Conservation (phyloP, 768 basidiomycete species). For the Suillus clintonianus region DNA sequence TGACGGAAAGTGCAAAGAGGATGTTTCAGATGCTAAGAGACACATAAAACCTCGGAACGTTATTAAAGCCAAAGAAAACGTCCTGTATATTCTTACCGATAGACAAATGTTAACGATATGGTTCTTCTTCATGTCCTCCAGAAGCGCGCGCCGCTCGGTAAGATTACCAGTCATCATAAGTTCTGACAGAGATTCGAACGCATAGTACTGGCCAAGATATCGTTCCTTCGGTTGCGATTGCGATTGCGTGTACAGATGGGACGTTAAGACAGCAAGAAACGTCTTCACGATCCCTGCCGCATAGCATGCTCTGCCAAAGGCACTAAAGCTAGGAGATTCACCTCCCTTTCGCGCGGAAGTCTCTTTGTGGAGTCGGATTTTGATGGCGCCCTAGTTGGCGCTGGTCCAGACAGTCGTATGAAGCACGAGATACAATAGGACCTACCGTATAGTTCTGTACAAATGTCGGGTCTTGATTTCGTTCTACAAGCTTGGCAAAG, state of each 20-base stretch:
- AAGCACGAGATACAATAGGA: neutral
- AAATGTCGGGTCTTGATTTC: constrained; percentile 21
- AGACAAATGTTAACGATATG: constrained; percentile 22
- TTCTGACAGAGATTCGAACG: constrained; percentile 19
- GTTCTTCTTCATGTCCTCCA: constrained; percentile 25
- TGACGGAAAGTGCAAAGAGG: constrained; percentile 26
- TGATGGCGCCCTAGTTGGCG: constrained; percentile 15
- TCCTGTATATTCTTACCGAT: constrained; percentile 12
- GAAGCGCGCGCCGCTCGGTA: constrained; percentile 19
- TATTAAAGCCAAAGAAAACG: neutral
- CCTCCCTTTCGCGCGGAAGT: no score
- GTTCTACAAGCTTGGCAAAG: constrained; percentile 24
- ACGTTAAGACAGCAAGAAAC: constrained; percentile 23
- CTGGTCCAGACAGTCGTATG: neutral
- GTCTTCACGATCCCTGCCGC: constrained; percentile 29
- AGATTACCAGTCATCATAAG: constrained; percentile 22
- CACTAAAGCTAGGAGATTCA: constrained; percentile 4
- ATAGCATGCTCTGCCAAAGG: constrained; percentile 24
- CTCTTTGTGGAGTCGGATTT: constrained; percentile 3
- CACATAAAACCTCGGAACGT: neutral
- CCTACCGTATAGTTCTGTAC: constrained; percentile 19
- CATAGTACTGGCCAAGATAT: constrained; percentile 23
- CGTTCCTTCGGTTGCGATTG: constrained; percentile 12
- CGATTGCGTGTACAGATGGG: constrained; percentile 11
- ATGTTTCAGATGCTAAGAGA: constrained; percentile 20